A percentile compares a stretch with the other conserved stretches of the same genome.
These are phyloP conservation scores for Lobosporangium transversale DNA, from an alignment of 192 early-diverging fungal species.

Conservation along the genomic window DNA sequence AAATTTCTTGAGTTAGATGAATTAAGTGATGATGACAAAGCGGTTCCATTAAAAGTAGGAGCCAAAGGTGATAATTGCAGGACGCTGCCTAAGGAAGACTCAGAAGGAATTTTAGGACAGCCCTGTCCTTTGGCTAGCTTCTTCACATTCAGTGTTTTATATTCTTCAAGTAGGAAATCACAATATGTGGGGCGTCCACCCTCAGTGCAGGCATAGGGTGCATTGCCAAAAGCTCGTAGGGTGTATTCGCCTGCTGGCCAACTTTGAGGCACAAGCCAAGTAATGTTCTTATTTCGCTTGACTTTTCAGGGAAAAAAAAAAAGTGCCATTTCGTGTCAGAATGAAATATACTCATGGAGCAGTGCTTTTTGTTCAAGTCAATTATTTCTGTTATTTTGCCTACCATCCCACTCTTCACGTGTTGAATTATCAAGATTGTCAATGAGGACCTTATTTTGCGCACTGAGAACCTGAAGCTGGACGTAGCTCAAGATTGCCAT, in stretches of 20 bases:
- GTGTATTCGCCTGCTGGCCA: conserved; percentile 22
- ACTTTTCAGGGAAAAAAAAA: neutral
- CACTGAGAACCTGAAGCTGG: conserved; percentile 26
- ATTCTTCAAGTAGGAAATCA: conserved; percentile 15
- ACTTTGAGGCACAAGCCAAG: conserved; percentile 25
- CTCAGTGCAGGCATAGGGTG: conserved; percentile 15
- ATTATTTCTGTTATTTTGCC: neutral
- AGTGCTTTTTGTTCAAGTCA: neutral
- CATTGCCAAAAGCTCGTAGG: conserved; percentile 32
- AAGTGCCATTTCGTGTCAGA: neutral
- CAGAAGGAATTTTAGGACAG: no score
- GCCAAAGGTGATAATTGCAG: no score
- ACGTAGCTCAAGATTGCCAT: conserved; percentile 35
- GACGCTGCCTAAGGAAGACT: no score
- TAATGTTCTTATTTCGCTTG: conserved; percentile 19
- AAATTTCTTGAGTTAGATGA: no score
- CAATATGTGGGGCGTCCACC: conserved; percentile 9
- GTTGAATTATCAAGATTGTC: conserved; percentile 35
- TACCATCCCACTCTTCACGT: conserved; percentile 27
- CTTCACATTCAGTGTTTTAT: conserved; percentile 13
- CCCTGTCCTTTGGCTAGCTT: neutral
- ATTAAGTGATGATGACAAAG: no score
- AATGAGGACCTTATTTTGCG: conserved; percentile 4
- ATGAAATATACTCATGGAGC: neutral
- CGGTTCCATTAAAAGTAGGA: no score